Evolutionary conservation across 2,329 filamentous ascomycete species (phyloP).

Genomic region (Alternaria viburni): DNA sequence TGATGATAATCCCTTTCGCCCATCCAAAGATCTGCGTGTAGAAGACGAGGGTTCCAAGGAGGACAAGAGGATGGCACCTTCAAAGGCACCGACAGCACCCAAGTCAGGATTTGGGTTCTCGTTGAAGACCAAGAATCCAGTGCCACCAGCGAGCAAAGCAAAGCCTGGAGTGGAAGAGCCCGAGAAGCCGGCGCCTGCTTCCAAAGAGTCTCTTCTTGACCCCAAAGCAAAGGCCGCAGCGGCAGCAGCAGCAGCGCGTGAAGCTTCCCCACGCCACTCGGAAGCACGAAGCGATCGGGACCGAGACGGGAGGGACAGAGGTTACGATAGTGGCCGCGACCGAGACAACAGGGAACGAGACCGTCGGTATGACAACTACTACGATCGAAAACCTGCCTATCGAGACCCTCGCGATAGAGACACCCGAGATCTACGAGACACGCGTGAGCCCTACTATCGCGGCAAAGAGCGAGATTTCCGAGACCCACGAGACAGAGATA

Average conservation of each 20-base stretch:
- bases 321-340: constrained; percentile 36
- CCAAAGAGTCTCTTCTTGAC: constrained; percentile 50
- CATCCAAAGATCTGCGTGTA: constrained; percentile 68
- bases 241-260: constrained; percentile 42
- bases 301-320: constrained; percentile 27
- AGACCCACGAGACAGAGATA: constrained; percentile 32
- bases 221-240: constrained; percentile 48
- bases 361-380: constrained; percentile 34
- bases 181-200: constrained; percentile 39
- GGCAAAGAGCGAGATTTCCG: constrained; percentile 23
- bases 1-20: constrained; percentile 66
- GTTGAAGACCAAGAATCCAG: constrained; percentile 75
- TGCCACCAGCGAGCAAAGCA: constrained; percentile 59
- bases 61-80: constrained; percentile 59
- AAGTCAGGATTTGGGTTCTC: constrained; percentile 80
- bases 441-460: constrained; percentile 23
- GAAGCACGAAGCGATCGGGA: constrained; percentile 35
- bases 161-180: constrained; percentile 55
- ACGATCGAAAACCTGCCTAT: constrained; percentile 36
- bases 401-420: constrained; percentile 38
- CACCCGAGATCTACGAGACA: constrained; percentile 21
- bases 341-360: constrained; percentile 54
- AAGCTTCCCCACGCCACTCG: constrained; percentile 26
- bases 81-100: constrained; percentile 60
- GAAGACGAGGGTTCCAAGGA: constrained; percentile 66